Conservation (phyloP, 371 early-diverging fungal species). For the Lichtheimia ramosa region DNA sequence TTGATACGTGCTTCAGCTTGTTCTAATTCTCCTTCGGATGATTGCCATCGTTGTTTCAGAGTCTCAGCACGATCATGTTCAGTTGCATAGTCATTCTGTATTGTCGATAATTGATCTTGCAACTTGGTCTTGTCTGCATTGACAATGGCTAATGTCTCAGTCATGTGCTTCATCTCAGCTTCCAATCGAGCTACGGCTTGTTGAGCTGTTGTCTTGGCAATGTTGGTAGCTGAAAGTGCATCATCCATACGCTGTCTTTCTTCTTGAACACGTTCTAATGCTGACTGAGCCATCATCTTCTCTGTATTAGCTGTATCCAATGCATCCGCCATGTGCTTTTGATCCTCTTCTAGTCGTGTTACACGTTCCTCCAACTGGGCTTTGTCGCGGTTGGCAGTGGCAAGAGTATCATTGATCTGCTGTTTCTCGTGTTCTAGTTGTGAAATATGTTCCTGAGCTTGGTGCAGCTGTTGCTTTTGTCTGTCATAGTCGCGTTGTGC, state of each 20-base stretch:
- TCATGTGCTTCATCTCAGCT: neutral
- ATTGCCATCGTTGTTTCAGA: constrained; percentile 28
- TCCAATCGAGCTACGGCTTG: neutral
- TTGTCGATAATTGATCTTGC: constrained; percentile 13
- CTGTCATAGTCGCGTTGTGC: neutral
- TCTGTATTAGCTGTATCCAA: neutral
- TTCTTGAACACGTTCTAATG: neutral
- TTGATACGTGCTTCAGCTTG: constrained; percentile 44
- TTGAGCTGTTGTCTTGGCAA: neutral
- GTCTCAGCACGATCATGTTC: constrained; percentile 29
- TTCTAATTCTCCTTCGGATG: constrained; percentile 26
- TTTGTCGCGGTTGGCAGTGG: no score
- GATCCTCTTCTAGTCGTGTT: neutral
- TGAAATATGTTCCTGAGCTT: neutral
- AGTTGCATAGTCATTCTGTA: neutral
- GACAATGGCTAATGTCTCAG: neutral
- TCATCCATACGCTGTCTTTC: no score
- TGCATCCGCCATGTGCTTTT: neutral
- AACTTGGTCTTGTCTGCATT: neutral
- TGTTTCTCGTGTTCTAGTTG: neutral
- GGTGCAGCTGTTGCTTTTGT: neutral
- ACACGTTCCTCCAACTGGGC: neutral
- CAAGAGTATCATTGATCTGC: no score
- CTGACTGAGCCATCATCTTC: neutral
- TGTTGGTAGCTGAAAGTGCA: neutral